Percentiles rank a stretch among this genome's conserved stretches.
Evolutionary conservation across 495 filamentous ascomycete genomes (phyloP).

Genomic region (Penicillium atrosanguineum): DNA sequence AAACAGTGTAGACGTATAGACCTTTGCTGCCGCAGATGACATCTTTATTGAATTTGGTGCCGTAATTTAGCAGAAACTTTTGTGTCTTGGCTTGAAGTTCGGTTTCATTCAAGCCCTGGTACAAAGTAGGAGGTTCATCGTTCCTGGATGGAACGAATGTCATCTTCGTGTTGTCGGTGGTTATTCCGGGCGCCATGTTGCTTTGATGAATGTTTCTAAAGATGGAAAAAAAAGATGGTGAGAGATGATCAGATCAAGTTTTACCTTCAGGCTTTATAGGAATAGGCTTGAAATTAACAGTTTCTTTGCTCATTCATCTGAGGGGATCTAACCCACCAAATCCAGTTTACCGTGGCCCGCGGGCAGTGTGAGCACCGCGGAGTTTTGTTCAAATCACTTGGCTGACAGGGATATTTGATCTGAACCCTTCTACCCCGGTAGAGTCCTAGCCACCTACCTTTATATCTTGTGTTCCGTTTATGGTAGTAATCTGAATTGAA

Average conservation of each 20-base stretch:
- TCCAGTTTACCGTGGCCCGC: background rate
- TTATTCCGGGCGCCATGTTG: background rate
- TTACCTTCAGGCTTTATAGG: background rate
- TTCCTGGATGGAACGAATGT: background rate
- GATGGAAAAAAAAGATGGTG: background rate
- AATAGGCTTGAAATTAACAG: background rate
- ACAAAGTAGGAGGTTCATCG: background rate
- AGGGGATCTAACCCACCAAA: background rate
- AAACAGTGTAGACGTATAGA: constrained; percentile 20
- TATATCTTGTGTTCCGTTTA: too few relatives aligned
- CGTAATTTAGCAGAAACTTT: constrained; percentile 11
- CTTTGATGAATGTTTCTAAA: background rate
- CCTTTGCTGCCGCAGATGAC: constrained; percentile 24
- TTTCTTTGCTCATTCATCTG: background rate
- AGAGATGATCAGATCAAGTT: background rate
- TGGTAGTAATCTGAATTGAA: too few relatives aligned
- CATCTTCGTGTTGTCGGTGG: background rate
- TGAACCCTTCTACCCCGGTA: too few relatives aligned
- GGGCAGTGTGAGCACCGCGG: background rate
- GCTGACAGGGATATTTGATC: too few relatives aligned
- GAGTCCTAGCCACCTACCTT: too few relatives aligned
- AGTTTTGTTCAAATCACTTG: background rate
- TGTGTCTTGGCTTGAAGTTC: background rate
- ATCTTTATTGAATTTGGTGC: constrained; percentile 15
- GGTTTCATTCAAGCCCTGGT: background rate